Conservation (phyloP, 192 early-diverging fungal species). For the Spizellomyces punctatus region DNA sequence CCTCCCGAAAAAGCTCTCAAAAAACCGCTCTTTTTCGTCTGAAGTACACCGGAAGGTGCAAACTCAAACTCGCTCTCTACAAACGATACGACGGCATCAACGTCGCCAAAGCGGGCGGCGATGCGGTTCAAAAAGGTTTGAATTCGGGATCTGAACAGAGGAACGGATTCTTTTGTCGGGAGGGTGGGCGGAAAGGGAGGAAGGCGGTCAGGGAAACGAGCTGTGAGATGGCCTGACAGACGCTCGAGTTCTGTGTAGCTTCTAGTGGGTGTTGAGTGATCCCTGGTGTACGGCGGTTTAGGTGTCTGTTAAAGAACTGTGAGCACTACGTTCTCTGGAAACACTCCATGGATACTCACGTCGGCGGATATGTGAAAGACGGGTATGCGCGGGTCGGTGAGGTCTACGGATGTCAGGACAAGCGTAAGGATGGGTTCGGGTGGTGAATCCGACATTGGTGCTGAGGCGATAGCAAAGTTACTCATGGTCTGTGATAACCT, state of each 20-base stretch:
- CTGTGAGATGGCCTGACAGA: conserved; percentile 18
- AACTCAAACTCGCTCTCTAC: conserved; percentile 13
- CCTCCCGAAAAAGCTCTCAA: not conserved
- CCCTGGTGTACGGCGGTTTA: no score
- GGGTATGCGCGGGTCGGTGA: no score
- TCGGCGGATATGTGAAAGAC: no score
- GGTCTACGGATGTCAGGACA: no score
- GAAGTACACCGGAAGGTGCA: no score
- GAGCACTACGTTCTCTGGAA: no score
- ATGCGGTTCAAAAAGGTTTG: conserved; percentile 1
- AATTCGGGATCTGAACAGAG: not conserved
- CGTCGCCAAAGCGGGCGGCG: not conserved
- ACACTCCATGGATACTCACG: no score
- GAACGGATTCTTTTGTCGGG: not conserved
- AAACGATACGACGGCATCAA: not conserved
- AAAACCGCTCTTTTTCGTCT: not conserved
- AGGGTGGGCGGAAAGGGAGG: conserved; percentile 20
- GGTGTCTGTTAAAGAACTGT: no score
- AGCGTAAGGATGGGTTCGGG: no score
- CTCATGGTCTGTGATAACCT: no score
- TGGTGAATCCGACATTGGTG: no score
- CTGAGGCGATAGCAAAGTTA: no score
- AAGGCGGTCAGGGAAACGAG: conserved; percentile 27
- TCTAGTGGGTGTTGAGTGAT: conserved; percentile 11
- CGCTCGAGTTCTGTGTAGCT: conserved; percentile 26